Evolutionary conservation across 495 filamentous ascomycete species (phyloP), one percentile per base, ranked within the genome.

Genomic region (Venustampulla echinocandica): DNA sequence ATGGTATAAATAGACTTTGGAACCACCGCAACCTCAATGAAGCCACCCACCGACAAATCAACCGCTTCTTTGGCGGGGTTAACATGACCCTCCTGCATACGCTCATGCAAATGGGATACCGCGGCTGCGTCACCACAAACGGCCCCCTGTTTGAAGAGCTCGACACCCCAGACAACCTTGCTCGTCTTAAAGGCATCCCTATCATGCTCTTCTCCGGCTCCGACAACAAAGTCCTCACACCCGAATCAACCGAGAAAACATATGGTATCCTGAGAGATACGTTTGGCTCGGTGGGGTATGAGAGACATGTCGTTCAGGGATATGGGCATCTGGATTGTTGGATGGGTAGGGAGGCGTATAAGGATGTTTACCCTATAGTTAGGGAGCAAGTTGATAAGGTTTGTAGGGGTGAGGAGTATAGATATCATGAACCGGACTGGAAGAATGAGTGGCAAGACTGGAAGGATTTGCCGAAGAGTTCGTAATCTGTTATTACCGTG

Each of bases 241-340:
- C 74, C 11, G 69, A 74, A 63, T 66, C 69, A 25, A 85, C 77
- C 7, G 68, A 76, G 45, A 64, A 60, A 36, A 74, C 74, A 17
- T 82, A 79, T 51, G 70, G 75, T 56, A 54, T 73, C 36, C 63
- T 83, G 24, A 68, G 72, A 32, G 64, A 76, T 19, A 53, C 52
- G 13, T 81, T 84, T 59, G 73, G 74, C 0, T 53, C 59, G 30
- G 48, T 56, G 13, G 43, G 66, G 38, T 83, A 82, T 58, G 64
- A 64, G 30, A 61, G 79, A 14, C 54, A 65, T 17, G 67, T 81
- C 5, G 69, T 81, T 6, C 69, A 75, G 6, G 74, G 75, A n/a
- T 80, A 82, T 46, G 81, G 81, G 19, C 81, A 84, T 56, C 57
- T 84, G 42, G 81, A 84, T 62, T 69, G 69, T 40, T 82, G 80